These are phyloP conservation scores for Barbarea vulgaris DNA, from an alignment of 345 rosid genomes.

Conservation along the genomic window DNA sequence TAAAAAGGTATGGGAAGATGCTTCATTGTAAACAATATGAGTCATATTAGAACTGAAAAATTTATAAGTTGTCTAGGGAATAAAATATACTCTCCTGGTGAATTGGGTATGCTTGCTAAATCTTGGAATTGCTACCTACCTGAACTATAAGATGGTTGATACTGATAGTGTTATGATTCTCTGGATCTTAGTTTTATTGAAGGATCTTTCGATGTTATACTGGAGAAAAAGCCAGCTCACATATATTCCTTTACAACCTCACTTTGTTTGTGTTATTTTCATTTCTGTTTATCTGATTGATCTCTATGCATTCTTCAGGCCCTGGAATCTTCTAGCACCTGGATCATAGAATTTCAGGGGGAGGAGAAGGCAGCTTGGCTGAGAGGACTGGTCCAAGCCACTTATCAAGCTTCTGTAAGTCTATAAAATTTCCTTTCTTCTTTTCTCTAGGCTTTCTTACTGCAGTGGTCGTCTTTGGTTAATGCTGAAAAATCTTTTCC, in stretches of 20 bases:
- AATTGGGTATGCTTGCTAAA: slow-evolving; percentile 15
- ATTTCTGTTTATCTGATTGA: slow-evolving; percentile 1
- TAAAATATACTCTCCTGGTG: slow-evolving; percentile 13
- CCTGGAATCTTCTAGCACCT: slow-evolving; percentile 87
- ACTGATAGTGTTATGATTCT: slow-evolving; percentile 24
- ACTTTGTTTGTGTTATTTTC: slow-evolving; percentile 14
- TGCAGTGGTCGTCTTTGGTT: slow-evolving; percentile 22
- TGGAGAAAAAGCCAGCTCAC: slow-evolving; percentile 24
- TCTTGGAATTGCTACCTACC: slow-evolving; percentile 19
- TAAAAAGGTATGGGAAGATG: slow-evolving; percentile 60
- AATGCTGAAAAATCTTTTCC: slow-evolving; percentile 15
- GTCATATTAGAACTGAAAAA: neutral
- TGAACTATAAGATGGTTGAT: slow-evolving; percentile 19
- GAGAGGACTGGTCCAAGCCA: slow-evolving; percentile 85
- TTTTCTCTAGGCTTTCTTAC: slow-evolving; percentile 24
- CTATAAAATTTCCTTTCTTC: slow-evolving; percentile 4
- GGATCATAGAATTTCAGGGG: slow-evolving; percentile 79
- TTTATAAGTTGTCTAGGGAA: neutral
- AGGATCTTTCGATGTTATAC: slow-evolving; percentile 8
- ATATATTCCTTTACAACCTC: slow-evolving; percentile 6
- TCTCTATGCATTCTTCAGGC: slow-evolving; percentile 58
- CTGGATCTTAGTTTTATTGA: slow-evolving; percentile 22
- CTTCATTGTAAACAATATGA: slow-evolving; percentile 23
- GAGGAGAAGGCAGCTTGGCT: slow-evolving; percentile 83
- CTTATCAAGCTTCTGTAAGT: slow-evolving; percentile 93